Base-by-base conservation (phyloP, 805 yeast species). In the Zygosaccharomyces siamensis region DNA sequence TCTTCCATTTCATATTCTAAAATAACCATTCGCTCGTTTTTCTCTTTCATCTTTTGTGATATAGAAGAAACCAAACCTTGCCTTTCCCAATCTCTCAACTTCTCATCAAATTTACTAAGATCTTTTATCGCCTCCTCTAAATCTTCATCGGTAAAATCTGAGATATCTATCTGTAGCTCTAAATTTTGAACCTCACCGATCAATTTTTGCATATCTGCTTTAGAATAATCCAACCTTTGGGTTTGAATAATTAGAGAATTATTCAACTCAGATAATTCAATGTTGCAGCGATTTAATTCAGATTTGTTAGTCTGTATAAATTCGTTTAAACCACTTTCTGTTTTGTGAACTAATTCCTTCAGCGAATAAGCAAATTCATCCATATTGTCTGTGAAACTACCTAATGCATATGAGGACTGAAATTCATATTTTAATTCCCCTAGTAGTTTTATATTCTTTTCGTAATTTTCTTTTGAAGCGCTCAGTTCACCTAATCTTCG, bases 401-500 rank as follows among this genome's bases (percentile, higher is more conserved):
- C 18, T 11, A 43, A 28, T 3, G 23, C 21, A 31, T 48, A 48
- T 8, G 28, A 26, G 3, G n/a, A 5, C 2, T 36, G 14, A 4
- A 49, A 43, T 4, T 47, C 45, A n/a, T 33, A 24, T n/a, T 40
- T 39, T 21, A 48, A 14, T 50, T 7, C 39, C 28, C 4, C 43
- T 14, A 26, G 60, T 27, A 7, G 64, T 50, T 7, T 50, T 52
- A 11, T 65, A 24, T 56, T 52, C 14, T 40, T 50, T 32, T 48
- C 35, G 41, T 56, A 50, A 2, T 48, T 67, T 1, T 56, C 57
- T 48, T 72, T 72, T 47, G 72, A 74, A 1, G 77, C 77, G 45
- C 71, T 70, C 39, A 83, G 64, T 43, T 78, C 74, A 4, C 92
- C 95, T 52, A 79, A 80, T 43, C 69, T 58, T 28, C 79, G 67